Evolutionary conservation across 345 rosid species (phyloP), one percentile per base, ranked within the genome.

Genomic region (Pugionium dolabratum): DNA sequence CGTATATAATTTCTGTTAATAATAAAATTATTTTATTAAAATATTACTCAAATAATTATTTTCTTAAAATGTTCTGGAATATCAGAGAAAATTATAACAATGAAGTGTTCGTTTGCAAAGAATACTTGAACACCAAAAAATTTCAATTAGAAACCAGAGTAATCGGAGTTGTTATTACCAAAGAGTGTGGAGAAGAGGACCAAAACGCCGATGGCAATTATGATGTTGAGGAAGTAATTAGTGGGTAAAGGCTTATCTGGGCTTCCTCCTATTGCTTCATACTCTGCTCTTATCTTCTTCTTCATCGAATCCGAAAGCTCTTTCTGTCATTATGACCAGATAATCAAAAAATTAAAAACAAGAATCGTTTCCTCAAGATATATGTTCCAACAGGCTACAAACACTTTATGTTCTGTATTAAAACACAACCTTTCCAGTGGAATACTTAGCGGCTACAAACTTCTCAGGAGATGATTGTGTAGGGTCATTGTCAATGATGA

Each of bases 201-300:
- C 73, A 86, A 76, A 72, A 84, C 96, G 71, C 79, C 82, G 69
- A 93, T 77, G 59, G 75, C 72, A 73, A 87, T 82, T 35, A 87
- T 89, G 67, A 92, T 87, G 70, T 88, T 88, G 42, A 90, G 96
- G 72, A 93, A 86, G 78, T 85, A 88, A 79, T 88, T 88, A 6
- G 91, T 81, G 54, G 75, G 76, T 8, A 90, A 79, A 44, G 91
- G 89, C 85, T 80, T 85, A 76, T 88, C 76, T 42, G 94, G 96
- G 62, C 90, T 90, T 72, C 97, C 97, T 69, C 92, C 90, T 3
- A 93, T 0, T 11, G 84, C 91, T 81, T 85, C 79, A 31, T 86
- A 93, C 81, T 87, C 97, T 43, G 94, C 85, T 71, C 87, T 75
- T 48, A 90, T 86, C 87, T 85, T 93, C 94, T 88, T 85, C 85